Conservation (phyloP, 2,329 filamentous ascomycete genomes). For the Clarireedia monteithiana region DNA sequence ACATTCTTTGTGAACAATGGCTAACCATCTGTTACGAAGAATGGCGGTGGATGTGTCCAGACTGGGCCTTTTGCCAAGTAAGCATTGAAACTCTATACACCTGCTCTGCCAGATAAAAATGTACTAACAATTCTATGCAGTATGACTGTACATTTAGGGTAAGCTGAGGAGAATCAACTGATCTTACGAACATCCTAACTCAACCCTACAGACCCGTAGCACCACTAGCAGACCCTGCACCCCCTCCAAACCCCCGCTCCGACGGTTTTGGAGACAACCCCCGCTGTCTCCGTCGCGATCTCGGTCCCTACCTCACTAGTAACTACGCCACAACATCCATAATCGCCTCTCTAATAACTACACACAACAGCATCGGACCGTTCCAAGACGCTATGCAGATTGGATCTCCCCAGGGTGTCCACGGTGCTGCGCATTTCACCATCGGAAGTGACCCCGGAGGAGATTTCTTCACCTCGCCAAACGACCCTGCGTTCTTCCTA, state of each 20-base stretch:
- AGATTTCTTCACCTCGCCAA: constrained; percentile 36
- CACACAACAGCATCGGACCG: constrained; percentile 28
- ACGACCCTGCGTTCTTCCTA: constrained; percentile 38
- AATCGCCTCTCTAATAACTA: constrained; percentile 32
- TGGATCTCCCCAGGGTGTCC: constrained; percentile 27
- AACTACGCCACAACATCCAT: constrained; percentile 31
- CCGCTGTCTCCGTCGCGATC: constrained; percentile 35
- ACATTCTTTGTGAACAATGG: too few relatives aligned
- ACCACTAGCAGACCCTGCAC: constrained; percentile 15
- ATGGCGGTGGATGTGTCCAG: constrained; percentile 46
- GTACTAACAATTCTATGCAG: background rate
- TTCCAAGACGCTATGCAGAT: constrained; percentile 40
- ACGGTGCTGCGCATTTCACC: constrained; percentile 33
- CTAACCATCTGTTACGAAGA: constrained; percentile 11
- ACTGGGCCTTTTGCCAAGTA: constrained; percentile 37
- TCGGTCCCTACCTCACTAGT: constrained; percentile 31
- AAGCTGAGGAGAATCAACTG: constrained; percentile 29
- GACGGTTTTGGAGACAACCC: constrained; percentile 31
- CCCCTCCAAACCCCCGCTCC: constrained; percentile 28
- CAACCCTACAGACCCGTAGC: constrained; percentile 12
- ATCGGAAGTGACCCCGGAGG: constrained; percentile 36
- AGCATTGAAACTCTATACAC: background rate
- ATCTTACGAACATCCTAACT: constrained; percentile 13
- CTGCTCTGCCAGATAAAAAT: too few relatives aligned
- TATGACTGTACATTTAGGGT: constrained; percentile 37